phyloP scores from a whole-genome alignment of 257 asterid species.

The Przewalskia tangutica region DNA sequence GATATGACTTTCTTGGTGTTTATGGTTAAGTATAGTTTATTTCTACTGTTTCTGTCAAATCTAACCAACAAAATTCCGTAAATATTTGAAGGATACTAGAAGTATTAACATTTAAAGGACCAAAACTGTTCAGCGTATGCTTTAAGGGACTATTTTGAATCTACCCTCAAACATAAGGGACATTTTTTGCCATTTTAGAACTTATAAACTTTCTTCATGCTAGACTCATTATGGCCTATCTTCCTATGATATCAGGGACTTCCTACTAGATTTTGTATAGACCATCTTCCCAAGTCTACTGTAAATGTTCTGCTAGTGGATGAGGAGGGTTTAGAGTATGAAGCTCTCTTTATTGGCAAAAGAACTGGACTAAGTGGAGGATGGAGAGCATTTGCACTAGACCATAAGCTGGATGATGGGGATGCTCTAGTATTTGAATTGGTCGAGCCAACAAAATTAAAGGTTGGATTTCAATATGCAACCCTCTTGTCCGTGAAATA shows the following conservation, averaged over 20 bases:
- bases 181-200: too few relatives aligned
- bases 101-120: too few relatives aligned
- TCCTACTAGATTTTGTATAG: constrained; percentile 50
- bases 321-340: constrained; percentile 52
- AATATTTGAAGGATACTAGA: too few relatives aligned
- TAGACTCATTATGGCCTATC: neutral
- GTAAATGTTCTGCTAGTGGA: constrained; percentile 44
- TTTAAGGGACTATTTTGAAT: too few relatives aligned
- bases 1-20: too few relatives aligned
- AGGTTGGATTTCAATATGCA: constrained; percentile 31
- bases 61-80: too few relatives aligned
- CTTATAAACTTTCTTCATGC: neutral
- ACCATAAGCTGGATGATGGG: constrained; percentile 84
- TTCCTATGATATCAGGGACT: constrained; percentile 47
- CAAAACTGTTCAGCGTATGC: too few relatives aligned
- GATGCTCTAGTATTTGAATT: constrained; percentile 76
- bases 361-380: constrained; percentile 86
- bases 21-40: too few relatives aligned
- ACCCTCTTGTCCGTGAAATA: neutral
- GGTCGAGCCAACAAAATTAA: constrained; percentile 59
- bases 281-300: constrained; percentile 53
- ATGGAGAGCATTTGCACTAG: constrained; percentile 89
- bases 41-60: too few relatives aligned
- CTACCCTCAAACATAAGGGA: too few relatives aligned
- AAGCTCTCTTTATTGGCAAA: constrained; percentile 52